Evolutionary conservation across 2,329 filamentous ascomycete genomes (phyloP).

Genomic region (Trichoderma cornu-damae): DNA sequence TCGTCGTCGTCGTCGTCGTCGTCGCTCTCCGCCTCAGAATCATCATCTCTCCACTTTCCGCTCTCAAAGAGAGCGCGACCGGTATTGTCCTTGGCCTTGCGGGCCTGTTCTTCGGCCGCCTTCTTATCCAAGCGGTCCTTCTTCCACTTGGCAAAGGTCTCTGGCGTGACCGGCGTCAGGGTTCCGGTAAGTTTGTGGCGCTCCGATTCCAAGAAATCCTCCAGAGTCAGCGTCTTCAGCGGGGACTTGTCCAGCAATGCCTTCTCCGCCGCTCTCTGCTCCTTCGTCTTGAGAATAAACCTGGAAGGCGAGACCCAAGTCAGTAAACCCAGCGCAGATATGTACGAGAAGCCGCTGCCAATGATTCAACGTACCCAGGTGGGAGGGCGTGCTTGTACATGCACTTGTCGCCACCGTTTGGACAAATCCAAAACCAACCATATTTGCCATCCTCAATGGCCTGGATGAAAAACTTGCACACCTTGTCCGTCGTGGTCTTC

Average conservation of each 20-base stretch:
- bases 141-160: slow-evolving; percentile 96
- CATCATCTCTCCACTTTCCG: slow-evolving; percentile 78
- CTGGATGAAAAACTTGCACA: slow-evolving; percentile 97
- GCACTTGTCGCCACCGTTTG: slow-evolving; percentile 94
- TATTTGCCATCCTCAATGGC: slow-evolving; percentile 98
- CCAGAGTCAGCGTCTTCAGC: slow-evolving; percentile 86
- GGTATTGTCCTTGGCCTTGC: slow-evolving; percentile 89
- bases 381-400: slow-evolving; percentile 97
- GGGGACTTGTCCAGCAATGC: slow-evolving; percentile 94
- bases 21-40: slow-evolving; percentile 48
- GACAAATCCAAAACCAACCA: slow-evolving; percentile 98
- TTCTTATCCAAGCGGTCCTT: slow-evolving; percentile 92
- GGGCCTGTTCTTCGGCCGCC: slow-evolving; percentile 84
- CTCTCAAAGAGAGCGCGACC: slow-evolving; percentile 94
- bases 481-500: slow-evolving; percentile 90
- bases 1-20: slow-evolving; percentile 42
- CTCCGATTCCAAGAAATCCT: slow-evolving; percentile 96
- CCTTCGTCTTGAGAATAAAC: slow-evolving; percentile 95
- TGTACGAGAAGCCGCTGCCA: not conserved
- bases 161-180: slow-evolving; percentile 87
- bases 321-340: not conserved
- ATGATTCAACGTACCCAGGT: slow-evolving; percentile 74
- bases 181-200: slow-evolving; percentile 89
- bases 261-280: slow-evolving; percentile 92
- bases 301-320: slow-evolving; percentile 45